Evolutionary conservation across 106 monocot genomes (phyloP).

Genomic region (Dendrobium nobile): DNA sequence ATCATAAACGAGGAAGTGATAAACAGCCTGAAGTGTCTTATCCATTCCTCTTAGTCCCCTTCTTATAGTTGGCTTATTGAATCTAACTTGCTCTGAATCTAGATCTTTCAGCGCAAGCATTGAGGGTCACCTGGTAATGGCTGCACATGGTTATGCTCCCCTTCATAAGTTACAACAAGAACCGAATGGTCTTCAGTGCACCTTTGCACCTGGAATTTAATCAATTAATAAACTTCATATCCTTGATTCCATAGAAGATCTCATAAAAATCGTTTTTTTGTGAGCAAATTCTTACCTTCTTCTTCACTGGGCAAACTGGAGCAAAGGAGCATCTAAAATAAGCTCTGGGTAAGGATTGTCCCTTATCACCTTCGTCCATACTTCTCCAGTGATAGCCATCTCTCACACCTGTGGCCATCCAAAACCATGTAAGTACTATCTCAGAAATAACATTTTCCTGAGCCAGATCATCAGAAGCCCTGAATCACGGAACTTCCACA

Average conservation of each 20-base stretch:
- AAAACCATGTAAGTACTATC: too few relatives aligned
- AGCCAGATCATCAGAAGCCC: too few relatives aligned
- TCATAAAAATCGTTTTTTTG: too few relatives aligned
- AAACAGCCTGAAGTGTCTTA: neutral
- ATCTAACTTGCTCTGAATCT: neutral
- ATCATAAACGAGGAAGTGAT: neutral
- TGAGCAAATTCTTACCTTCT: constrained; percentile 47
- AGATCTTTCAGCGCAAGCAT: neutral
- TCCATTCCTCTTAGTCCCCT: neutral
- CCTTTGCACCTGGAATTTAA: constrained; percentile 42
- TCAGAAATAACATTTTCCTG: too few relatives aligned
- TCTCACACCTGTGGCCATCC: constrained; percentile 33
- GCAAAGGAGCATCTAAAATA: constrained; percentile 82
- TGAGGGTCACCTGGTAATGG: neutral
- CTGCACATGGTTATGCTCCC: constrained; percentile 36
- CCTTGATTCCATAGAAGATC: too few relatives aligned
- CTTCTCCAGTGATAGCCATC: constrained; percentile 79
- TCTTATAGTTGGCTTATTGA: neutral
- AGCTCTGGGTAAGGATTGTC: constrained; percentile 81
- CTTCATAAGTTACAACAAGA: constrained; percentile 67
- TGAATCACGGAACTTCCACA: constrained; percentile 26
- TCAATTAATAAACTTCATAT: too few relatives aligned
- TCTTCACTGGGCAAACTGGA: constrained; percentile 72
- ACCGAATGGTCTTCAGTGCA: constrained; percentile 41
- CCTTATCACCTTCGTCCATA: constrained; percentile 75